Evolutionary conservation across 2,329 filamentous ascomycete genomes (phyloP).

Genomic region (Penicillium glabrum): DNA sequence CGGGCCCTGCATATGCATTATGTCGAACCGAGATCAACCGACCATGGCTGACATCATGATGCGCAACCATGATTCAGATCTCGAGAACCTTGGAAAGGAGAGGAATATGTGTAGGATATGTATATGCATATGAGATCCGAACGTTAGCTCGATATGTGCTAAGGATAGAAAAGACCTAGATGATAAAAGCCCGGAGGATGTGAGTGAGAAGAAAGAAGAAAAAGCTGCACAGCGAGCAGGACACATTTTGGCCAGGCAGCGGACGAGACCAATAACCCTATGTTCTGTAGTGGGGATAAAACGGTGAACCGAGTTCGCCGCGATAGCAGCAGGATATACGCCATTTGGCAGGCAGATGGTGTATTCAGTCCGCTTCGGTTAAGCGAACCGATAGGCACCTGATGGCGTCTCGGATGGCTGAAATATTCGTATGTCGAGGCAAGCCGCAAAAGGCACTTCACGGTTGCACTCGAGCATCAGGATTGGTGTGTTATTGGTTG

Average conservation of each 20-base stretch:
- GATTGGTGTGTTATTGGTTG: neutral
- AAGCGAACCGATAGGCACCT: neutral
- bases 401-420: neutral
- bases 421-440: neutral
- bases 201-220: neutral
- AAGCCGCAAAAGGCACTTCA: neutral
- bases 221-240: neutral
- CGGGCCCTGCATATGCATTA: slow-evolving; percentile 2
- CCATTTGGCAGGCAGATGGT: neutral
- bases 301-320: neutral
- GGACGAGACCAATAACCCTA: neutral
- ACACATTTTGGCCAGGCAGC: neutral
- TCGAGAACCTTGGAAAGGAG: neutral
- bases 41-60: neutral
- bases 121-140: neutral
- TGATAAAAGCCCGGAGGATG: neutral
- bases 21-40: neutral
- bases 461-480: neutral
- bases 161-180: neutral
- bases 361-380: neutral
- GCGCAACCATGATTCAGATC: neutral
- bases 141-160: neutral
- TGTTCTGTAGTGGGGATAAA: neutral
- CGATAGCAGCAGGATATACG: neutral
- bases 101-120: neutral